phyloP scores from a whole-genome alignment of 192 early-diverging fungal genomes.

The Coemansia sp. region DNA sequence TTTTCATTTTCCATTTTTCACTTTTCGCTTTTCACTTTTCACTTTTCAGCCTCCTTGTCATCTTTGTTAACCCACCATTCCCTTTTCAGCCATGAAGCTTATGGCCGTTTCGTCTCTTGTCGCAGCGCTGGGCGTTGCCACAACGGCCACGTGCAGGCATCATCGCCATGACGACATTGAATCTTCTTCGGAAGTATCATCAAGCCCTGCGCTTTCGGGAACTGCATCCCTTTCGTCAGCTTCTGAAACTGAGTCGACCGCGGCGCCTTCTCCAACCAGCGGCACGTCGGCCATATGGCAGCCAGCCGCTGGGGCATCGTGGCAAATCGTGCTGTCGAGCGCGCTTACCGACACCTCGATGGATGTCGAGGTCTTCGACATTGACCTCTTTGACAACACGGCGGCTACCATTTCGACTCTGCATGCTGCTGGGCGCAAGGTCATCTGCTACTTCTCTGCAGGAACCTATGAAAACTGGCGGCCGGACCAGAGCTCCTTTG shows the following conservation, averaged over 20 bases:
- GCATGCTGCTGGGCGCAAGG: background rate
- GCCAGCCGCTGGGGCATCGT: background rate
- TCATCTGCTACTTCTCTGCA: constrained; percentile 7
- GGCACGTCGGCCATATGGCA: background rate
- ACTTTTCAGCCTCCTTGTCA: background rate
- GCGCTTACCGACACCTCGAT: background rate
- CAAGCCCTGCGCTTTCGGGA: too few species aligned
- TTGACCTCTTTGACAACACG: background rate
- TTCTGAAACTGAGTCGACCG: background rate
- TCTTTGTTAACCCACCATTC: background rate
- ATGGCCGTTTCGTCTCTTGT: background rate
- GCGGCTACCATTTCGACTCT: background rate
- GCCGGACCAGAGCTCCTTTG: background rate
- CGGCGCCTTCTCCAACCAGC: background rate
- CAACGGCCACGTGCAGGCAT: background rate
- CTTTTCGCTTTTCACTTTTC: too few species aligned
- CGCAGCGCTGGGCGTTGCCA: background rate
- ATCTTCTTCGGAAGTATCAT: background rate
- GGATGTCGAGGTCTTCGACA: background rate
- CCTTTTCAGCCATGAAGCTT: constrained; percentile 5
- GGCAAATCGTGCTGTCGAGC: constrained; percentile 1
- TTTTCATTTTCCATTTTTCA: too few species aligned
- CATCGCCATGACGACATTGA: background rate
- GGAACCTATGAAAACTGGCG: constrained; percentile 8
- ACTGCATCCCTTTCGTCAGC: too few species aligned